Base-by-base conservation (phyloP, 768 basidiomycete species). In the Hydnum rufescens region DNA sequence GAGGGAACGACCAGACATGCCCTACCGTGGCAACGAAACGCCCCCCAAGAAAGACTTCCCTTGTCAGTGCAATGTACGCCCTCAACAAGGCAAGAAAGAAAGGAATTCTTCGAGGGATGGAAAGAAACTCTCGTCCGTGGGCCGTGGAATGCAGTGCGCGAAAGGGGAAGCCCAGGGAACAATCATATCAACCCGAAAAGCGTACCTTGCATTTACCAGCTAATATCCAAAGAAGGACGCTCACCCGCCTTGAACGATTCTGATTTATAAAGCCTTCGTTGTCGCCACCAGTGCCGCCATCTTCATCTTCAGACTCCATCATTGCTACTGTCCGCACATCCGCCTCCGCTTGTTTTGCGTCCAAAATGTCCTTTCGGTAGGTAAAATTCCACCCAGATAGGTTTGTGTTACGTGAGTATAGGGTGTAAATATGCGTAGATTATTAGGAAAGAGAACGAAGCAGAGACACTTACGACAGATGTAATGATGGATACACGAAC, bases 1-100 rank as follows among this genome's bases (percentile, higher is more conserved):
- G 8, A 99, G 72, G 1, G 86, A 80, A 32, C 95, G 80, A 13
- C 95, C 95, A 16, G 92, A 95, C 72, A 97, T 77, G n/a, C 74
- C 74, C 62, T 88, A 78, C 18, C 64, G 8, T 8, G 19, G 19
- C 8, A 39, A 8, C 8, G 34, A 8, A 8, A 39, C n/a, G n/a
- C n/a, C n/a, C n/a, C n/a, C n/a, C n/a, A n/a, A n/a, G n/a, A n/a
- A n/a, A n/a, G n/a, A n/a, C n/a, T n/a, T n/a, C n/a, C n/a, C n/a
- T n/a, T n/a, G n/a, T n/a, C n/a, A n/a, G n/a, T n/a, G n/a, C n/a
- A n/a, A n/a, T n/a, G n/a, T n/a, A n/a, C n/a, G n/a, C n/a, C n/a
- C n/a, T n/a, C n/a, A n/a, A n/a, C n/a, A n/a, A n/a, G n/a, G n/a
- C n/a, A n/a, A n/a, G n/a, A n/a, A n/a, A n/a, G n/a, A n/a, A n/a